phyloP scores from a whole-genome alignment of 176 grass and related monocot species.

The Cocos nucifera region DNA sequence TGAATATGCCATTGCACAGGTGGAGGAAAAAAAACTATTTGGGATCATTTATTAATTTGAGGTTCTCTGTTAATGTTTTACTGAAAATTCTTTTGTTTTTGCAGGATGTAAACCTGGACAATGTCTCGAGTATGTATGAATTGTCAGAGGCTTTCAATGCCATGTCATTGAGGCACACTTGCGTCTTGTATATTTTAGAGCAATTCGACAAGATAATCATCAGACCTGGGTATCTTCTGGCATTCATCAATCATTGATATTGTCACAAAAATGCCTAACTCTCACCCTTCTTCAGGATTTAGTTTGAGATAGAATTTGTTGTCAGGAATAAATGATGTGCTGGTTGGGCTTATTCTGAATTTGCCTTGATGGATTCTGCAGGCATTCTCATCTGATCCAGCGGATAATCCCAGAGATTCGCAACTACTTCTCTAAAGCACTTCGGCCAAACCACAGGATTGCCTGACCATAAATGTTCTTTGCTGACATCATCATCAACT shows the following conservation, averaged over 20 bases:
- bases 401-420: slow-evolving; percentile 86
- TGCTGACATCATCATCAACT: slow-evolving; percentile 37
- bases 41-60: neutral
- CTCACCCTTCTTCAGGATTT: too few relatives aligned
- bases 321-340: too few relatives aligned
- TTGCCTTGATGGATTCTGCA: slow-evolving; percentile 20
- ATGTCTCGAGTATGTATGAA: slow-evolving; percentile 86
- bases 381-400: slow-evolving; percentile 62
- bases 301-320: too few relatives aligned
- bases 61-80: neutral
- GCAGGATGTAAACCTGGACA: slow-evolving; percentile 91
- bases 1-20: slow-evolving; percentile 93
- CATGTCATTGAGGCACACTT: slow-evolving; percentile 91
- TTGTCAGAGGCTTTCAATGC: slow-evolving; percentile 92
- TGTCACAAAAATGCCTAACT: too few relatives aligned
- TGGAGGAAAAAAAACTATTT: slow-evolving; percentile 18
- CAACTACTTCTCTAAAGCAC: slow-evolving; percentile 60
- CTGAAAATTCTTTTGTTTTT: slow-evolving; percentile 1
- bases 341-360: too few relatives aligned
- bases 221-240: slow-evolving; percentile 44
- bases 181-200: slow-evolving; percentile 85
- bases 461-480: slow-evolving; percentile 24
- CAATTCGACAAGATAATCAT: slow-evolving; percentile 87
- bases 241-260: too few relatives aligned
- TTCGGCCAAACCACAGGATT: slow-evolving; percentile 46